A percentile compares a stretch with the other conserved stretches of the same genome.
Conservation (phyloP, 441 rosid species). For the Jatropha multifida region DNA sequence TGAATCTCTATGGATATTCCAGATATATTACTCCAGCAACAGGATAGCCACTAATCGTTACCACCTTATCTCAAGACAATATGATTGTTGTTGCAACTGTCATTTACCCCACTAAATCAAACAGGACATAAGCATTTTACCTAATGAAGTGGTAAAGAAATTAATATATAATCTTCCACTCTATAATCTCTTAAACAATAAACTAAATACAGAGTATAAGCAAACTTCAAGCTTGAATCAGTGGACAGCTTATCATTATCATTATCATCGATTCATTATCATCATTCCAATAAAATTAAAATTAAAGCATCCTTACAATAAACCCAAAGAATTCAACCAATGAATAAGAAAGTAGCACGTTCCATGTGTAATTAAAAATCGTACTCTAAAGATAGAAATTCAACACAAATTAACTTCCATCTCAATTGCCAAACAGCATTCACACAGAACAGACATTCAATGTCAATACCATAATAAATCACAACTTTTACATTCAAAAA, state of each 20-base stretch:
- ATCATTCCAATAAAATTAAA: not conserved
- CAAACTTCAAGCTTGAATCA: not conserved
- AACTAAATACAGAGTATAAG: not conserved
- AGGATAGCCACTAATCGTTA: not conserved
- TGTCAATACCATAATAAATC: constrained; percentile 1
- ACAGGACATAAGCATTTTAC: not conserved
- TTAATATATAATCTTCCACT: not conserved
- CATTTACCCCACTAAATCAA: not conserved
- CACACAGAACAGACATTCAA: not conserved
- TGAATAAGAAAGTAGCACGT: no score
- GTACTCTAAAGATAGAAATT: not conserved
- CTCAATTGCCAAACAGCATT: not conserved
- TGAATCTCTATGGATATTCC: not conserved
- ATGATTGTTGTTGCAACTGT: not conserved
- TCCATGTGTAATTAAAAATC: not conserved
- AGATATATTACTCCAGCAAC: not conserved
- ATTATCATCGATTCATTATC: not conserved
- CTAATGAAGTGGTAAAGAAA: not conserved
- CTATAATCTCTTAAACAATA: not conserved
- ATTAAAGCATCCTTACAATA: not conserved
- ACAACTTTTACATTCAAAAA: constrained; percentile 10
- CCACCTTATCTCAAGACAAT: not conserved
- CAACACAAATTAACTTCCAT: not conserved
- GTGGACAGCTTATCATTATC: not conserved
- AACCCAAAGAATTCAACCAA: not conserved